These are phyloP conservation scores for Phyllosticta citriasiana DNA, from an alignment of 2,329 filamentous ascomycete genomes.

Conservation along the genomic window DNA sequence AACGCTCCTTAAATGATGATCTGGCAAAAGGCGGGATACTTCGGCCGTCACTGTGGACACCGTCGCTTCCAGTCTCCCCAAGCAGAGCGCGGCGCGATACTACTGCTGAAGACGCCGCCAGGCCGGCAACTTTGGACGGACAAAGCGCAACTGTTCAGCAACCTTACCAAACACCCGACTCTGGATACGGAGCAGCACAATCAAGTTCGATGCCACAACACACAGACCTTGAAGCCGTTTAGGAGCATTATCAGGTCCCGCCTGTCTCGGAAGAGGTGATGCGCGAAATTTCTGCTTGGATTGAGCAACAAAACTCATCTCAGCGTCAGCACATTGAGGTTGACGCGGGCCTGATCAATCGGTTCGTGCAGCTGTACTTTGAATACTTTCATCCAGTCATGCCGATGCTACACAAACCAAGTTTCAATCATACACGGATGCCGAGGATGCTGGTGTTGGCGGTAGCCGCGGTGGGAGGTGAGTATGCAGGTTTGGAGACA, in stretches of 20 bases:
- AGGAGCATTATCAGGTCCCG: background rate
- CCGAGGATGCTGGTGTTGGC: background rate
- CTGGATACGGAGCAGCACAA: too few relatives aligned
- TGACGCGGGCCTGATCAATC: background rate
- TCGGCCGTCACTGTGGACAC: background rate
- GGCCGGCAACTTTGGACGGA: background rate
- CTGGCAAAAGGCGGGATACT: background rate
- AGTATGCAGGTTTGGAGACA: background rate
- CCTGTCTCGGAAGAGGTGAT: background rate
- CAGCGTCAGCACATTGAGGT: background rate
- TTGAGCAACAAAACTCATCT: background rate
- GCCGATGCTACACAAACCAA: background rate
- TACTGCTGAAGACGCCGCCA: background rate
- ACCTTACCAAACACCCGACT: background rate
- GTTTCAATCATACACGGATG: background rate
- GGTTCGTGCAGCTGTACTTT: constrained; percentile 2
- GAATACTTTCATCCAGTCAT: background rate
- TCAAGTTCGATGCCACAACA: background rate
- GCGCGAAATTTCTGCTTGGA: background rate
- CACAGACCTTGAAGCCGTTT: background rate
- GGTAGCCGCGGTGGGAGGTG: background rate
- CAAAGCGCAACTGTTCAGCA: background rate
- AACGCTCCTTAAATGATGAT: background rate
- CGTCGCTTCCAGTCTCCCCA: background rate
- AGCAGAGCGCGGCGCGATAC: background rate